Evolutionary conservation across 257 asterid genomes (phyloP).

Genomic region (Mitragyna speciosa): DNA sequence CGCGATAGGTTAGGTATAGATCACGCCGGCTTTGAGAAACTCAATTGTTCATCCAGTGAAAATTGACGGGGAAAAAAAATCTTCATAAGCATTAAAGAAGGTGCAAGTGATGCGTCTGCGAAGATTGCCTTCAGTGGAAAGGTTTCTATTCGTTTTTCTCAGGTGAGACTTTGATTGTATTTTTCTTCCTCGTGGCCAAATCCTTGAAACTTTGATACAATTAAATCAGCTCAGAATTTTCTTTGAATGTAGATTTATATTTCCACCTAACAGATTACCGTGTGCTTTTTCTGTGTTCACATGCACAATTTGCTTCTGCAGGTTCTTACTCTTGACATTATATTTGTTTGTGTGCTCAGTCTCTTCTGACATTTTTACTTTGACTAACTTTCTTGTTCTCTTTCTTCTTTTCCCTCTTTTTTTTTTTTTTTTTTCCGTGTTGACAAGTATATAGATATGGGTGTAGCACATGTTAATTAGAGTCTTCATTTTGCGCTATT

Average conservation of each 20-base stretch:
- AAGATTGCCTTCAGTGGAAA: constrained; percentile 96
- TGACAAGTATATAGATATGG: no score
- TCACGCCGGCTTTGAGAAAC: constrained; percentile 76
- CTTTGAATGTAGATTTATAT: neutral
- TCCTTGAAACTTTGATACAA: neutral
- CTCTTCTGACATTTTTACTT: neutral
- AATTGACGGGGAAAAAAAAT: constrained; percentile 63
- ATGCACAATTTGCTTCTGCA: no score
- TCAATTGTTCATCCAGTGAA: constrained; percentile 64
- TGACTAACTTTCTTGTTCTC: neutral
- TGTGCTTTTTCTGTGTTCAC: neutral
- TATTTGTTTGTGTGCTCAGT: neutral
- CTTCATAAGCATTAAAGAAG: constrained; percentile 58
- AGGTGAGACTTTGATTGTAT: no score
- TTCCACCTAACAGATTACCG: neutral
- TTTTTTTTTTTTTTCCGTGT: neutral
- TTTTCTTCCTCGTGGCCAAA: neutral
- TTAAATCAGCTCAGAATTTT: neutral
- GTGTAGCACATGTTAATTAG: no score
- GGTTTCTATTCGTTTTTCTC: no score
- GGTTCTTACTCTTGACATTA: neutral
- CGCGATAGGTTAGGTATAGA: no score
- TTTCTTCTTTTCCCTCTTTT: neutral
- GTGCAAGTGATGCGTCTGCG: constrained; percentile 49
- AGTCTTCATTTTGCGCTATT: no score